Base-by-base conservation (phyloP, 345 rosid genomes). In the Acer campestre region DNA sequence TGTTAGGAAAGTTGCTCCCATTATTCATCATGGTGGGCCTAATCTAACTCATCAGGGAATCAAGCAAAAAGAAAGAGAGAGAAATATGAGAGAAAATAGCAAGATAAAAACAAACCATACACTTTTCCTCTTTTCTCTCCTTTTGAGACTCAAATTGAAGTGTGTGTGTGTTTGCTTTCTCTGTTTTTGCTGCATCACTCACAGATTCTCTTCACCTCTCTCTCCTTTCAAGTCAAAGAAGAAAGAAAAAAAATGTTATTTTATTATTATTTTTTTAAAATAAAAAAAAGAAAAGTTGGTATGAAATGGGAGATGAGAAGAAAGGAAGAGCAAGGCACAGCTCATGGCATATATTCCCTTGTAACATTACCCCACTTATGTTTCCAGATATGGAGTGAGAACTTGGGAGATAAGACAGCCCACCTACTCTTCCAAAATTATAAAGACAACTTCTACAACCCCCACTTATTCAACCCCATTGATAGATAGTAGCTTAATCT, bases 301-400 rank as follows among this genome's bases (percentile, higher is more conserved):
- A 71, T 81, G 85, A 86, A 73, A 75, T 84, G 67, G 55, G 71
- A 72, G 80, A 82, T 71, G 73, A 70, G 75, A 78, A 85, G 84
- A 87, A 80, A 83, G 87, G 84, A 82, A 86, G 81, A 80, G 31
- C 31, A 29, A 29, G 88, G 67, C 84, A 86, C 86, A 84, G 89
- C 84, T 84, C 86, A 88, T 35, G 84, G 94, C 92, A 89, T 89
- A 90, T 92, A 92, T 92, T 92, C 97, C 85, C 88, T 80, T 77
- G 78, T 85, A 85, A 83, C 86, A 76, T 80, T 82, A 80, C 93
- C 93, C 93, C 93, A 89, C 94, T 77, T 72, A 82, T 89, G 92
- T 86, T 89, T 89, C 90, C 89, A 76, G 90, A 87, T 90, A 89
- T 87, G 91, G 97, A 83, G 92, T 90, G 92, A 85, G 82, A 88